Conservation (phyloP, 2,329 filamentous ascomycete species). For the Ophiocordyceps australis region DNA sequence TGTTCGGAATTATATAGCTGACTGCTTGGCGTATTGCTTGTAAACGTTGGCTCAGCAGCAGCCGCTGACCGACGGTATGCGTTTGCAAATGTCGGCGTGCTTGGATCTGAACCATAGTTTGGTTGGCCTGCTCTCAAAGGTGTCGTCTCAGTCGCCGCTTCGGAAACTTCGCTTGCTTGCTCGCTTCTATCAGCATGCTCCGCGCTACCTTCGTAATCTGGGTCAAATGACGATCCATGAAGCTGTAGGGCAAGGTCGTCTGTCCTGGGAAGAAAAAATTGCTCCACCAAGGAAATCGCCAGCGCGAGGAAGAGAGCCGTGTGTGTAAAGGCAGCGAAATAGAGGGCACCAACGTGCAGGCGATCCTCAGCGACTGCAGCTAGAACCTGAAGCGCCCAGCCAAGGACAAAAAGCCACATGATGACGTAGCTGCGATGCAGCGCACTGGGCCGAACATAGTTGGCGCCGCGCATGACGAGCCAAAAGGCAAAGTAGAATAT, state of each 20-base stretch:
- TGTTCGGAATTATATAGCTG: conserved; percentile 55
- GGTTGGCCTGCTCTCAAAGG: conserved; percentile 24
- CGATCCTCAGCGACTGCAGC: conserved; percentile 63
- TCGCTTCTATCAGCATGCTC: conserved; percentile 2
- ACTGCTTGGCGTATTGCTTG: conserved; percentile 7
- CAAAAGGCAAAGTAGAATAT: conserved; percentile 68
- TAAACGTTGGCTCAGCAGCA: conserved; percentile 4
- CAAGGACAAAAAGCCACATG: conserved; percentile 66
- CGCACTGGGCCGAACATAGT: conserved; percentile 68
- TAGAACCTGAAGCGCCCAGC: conserved; percentile 55
- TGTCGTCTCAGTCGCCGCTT: conserved; percentile 30
- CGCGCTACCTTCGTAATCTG: neutral
- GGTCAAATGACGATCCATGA: conserved; percentile 16
- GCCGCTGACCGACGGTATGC: conserved; percentile 31
- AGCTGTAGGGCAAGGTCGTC: conserved; percentile 45
- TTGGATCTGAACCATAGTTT: conserved; percentile 16
- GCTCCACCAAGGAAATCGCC: conserved; percentile 59
- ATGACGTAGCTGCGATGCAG: conserved; percentile 66
- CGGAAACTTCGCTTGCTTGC: conserved; percentile 9
- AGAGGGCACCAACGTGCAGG: conserved; percentile 54
- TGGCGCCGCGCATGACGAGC: conserved; percentile 63
- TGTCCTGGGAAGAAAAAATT: conserved; percentile 60
- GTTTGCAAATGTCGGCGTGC: conserved; percentile 35
- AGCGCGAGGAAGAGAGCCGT: conserved; percentile 57
- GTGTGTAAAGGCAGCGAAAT: conserved; percentile 68